Evolutionary conservation across 768 basidiomycete genomes (phyloP).

Genomic region (Fomitopsis serialis): DNA sequence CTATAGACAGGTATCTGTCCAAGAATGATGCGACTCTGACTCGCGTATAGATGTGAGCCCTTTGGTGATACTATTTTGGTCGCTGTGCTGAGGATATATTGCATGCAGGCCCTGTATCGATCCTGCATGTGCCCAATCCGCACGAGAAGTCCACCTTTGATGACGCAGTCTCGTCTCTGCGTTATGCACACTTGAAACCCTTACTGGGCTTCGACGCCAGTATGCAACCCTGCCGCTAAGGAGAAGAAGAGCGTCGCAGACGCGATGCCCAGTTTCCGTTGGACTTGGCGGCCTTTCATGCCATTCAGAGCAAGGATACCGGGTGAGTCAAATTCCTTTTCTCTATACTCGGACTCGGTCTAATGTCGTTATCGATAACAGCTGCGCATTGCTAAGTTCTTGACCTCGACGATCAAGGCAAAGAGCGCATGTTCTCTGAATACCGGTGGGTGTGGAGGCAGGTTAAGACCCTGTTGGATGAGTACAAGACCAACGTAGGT

Average conservation of each 20-base stretch:
- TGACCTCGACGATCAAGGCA: constrained; percentile 22
- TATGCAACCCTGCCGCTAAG: constrained; percentile 10
- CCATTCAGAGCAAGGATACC: constrained; percentile 33
- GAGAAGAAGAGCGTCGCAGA: constrained; percentile 19
- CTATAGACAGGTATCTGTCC: constrained; percentile 11
- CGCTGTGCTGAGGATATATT: background rate
- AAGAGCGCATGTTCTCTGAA: constrained; percentile 43
- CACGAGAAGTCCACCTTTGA: constrained; percentile 6
- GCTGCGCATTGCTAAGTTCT: constrained; percentile 46
- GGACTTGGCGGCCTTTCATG: constrained; percentile 22
- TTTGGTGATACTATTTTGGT: background rate
- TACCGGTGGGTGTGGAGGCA: constrained; percentile 50
- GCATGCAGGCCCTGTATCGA: background rate
- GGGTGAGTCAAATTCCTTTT: constrained; percentile 1
- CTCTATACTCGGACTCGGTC: background rate
- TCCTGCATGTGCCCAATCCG: background rate
- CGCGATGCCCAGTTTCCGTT: constrained; percentile 32
- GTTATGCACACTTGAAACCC: constrained; percentile 26
- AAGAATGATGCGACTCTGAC: constrained; percentile 6
- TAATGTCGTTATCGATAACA: constrained; percentile 14
- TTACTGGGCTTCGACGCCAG: constrained; percentile 14
- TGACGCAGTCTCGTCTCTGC: constrained; percentile 12
- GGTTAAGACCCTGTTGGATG: constrained; percentile 36
- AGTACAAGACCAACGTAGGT: constrained; percentile 39
- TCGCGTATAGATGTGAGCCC: background rate